phyloP scores from a whole-genome alignment of 805 yeast species.

The Suhomyces canberraensis region DNA sequence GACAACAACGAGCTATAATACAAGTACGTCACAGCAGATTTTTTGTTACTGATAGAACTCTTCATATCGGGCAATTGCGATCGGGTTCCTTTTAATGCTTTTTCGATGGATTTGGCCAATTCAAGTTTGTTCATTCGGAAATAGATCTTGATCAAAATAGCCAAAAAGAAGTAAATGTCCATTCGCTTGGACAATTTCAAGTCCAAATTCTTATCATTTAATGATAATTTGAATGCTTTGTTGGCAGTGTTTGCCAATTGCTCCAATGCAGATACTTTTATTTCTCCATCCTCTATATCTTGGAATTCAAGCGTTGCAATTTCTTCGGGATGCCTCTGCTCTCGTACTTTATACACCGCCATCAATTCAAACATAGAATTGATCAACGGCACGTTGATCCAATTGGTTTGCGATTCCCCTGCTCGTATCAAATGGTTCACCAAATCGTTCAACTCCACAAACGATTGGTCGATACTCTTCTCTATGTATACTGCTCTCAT shows the following conservation, averaged over 20 bases:
- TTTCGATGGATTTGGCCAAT: constrained; percentile 70
- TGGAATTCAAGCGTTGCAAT: constrained; percentile 10
- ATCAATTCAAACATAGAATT: constrained; percentile 39
- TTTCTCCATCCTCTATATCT: constrained; percentile 18
- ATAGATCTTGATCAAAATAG: constrained; percentile 66
- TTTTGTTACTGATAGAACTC: constrained; percentile 35
- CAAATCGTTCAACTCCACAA: constrained; percentile 37
- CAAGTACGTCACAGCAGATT: constrained; percentile 56
- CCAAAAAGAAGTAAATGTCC: constrained; percentile 69
- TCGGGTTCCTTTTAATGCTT: constrained; percentile 57
- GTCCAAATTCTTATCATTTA: constrained; percentile 72
- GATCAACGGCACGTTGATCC: constrained; percentile 49
- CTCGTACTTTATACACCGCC: constrained; percentile 36
- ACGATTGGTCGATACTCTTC: constrained; percentile 33
- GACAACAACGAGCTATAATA: constrained; percentile 69
- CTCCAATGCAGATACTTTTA: constrained; percentile 36
- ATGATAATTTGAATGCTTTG: constrained; percentile 68
- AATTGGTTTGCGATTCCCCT: constrained; percentile 50
- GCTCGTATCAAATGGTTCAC: constrained; percentile 47
- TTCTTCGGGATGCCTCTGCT: constrained; percentile 24
- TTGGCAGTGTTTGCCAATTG: constrained; percentile 64
- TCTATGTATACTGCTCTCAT: constrained; percentile 31
- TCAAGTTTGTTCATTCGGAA: constrained; percentile 64
- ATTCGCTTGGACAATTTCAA: constrained; percentile 47
- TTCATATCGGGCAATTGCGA: constrained; percentile 51